Conservation (phyloP, 2,329 filamentous ascomycete genomes). For the Dactylellina haptotyla region DNA sequence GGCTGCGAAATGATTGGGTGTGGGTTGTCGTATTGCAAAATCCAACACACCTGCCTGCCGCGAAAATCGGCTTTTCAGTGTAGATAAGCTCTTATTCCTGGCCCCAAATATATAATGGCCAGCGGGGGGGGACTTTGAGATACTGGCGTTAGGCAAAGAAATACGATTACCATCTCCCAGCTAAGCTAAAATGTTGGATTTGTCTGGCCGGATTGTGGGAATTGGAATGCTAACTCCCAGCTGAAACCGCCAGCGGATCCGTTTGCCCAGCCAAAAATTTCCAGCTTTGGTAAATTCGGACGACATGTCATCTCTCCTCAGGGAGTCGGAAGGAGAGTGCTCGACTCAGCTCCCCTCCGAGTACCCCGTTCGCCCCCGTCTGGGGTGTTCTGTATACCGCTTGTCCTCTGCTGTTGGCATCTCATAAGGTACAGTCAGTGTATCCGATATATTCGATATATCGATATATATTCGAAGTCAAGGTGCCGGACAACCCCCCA, state of each 20-base stretch:
- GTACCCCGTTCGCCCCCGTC: slow-evolving; percentile 36
- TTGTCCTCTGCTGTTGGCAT: slow-evolving; percentile 5
- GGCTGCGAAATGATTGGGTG: slow-evolving; percentile 50
- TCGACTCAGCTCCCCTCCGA: slow-evolving; percentile 41
- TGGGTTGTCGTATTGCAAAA: slow-evolving; percentile 36
- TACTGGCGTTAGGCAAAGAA: too few relatives aligned
- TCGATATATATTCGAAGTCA: background rate
- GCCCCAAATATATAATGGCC: too few relatives aligned
- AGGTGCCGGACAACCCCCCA: slow-evolving; percentile 3
- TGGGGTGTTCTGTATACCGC: slow-evolving; percentile 45
- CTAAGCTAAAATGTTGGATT: slow-evolving; percentile 17
- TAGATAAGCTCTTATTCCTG: background rate
- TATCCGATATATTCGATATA: slow-evolving; percentile 4
- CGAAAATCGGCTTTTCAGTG: slow-evolving; percentile 2
- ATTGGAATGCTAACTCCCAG: slow-evolving; percentile 17
- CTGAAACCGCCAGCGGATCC: slow-evolving; percentile 26
- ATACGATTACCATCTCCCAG: background rate
- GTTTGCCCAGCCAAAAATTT: slow-evolving; percentile 53
- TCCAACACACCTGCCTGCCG: slow-evolving; percentile 45
- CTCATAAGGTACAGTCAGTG: slow-evolving; percentile 14
- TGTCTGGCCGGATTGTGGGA: slow-evolving; percentile 21
- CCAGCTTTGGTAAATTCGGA: slow-evolving; percentile 54
- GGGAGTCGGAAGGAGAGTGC: slow-evolving; percentile 50
- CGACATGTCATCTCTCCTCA: slow-evolving; percentile 54
- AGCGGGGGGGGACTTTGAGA: too few relatives aligned